These are phyloP conservation scores for Hypoxylon sp. DNA, from an alignment of 2,329 filamentous ascomycete genomes.

Conservation along the genomic window DNA sequence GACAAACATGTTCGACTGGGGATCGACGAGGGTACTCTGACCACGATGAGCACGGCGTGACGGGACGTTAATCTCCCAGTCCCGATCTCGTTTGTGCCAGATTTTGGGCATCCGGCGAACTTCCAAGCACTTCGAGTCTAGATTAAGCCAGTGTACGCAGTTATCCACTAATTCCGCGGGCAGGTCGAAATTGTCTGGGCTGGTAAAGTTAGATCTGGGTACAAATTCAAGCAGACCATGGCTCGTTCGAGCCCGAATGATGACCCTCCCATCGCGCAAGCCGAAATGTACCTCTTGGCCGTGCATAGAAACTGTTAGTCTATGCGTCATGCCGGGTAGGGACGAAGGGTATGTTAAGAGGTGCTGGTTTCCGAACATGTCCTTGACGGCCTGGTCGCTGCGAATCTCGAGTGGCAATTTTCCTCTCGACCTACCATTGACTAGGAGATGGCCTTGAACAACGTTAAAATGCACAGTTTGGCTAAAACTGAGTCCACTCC, in stretches of 20 bases:
- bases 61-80: slow-evolving; percentile 58
- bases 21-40: slow-evolving; percentile 63
- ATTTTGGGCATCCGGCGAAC: slow-evolving; percentile 62
- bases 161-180: slow-evolving; percentile 65
- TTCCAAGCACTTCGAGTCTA: slow-evolving; percentile 61
- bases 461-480: slow-evolving; percentile 57
- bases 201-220: slow-evolving; percentile 52
- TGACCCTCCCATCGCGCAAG: slow-evolving; percentile 56
- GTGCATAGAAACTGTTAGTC: slow-evolving; percentile 52
- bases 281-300: slow-evolving; percentile 70
- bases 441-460: slow-evolving; percentile 56
- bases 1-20: slow-evolving; percentile 60
- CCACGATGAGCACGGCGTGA: slow-evolving; percentile 42
- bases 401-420: slow-evolving; percentile 69
- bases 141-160: slow-evolving; percentile 74
- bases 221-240: slow-evolving; percentile 55
- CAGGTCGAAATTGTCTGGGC: slow-evolving; percentile 60
- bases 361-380: slow-evolving; percentile 68
- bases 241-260: slow-evolving; percentile 60
- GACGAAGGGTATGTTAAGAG: slow-evolving; percentile 68
- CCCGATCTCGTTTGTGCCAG: slow-evolving; percentile 49
- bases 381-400: slow-evolving; percentile 58
- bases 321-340: slow-evolving; percentile 68
- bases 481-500: neutral
- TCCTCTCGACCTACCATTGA: slow-evolving; percentile 56